Evolutionary conservation across 768 basidiomycete genomes (phyloP).

Genomic region (Serendipita indica): DNA sequence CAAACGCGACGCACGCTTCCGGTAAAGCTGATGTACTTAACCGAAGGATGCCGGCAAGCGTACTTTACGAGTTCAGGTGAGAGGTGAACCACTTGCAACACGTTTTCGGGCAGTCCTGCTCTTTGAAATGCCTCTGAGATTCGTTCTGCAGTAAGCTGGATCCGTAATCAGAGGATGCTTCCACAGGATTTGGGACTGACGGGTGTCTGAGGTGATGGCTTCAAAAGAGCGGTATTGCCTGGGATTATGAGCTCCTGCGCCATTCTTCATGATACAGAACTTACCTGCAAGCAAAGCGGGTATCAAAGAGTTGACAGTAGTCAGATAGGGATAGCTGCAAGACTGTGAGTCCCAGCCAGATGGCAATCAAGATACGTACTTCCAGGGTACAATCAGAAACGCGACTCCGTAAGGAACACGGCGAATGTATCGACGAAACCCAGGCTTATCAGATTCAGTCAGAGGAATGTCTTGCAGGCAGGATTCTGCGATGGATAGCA

Average conservation of each 20-base stretch:
- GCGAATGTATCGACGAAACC: constrained; percentile 70
- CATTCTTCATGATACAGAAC: background rate
- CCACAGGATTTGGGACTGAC: constrained; percentile 11
- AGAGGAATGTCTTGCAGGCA: constrained; percentile 62
- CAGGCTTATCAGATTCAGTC: constrained; percentile 63
- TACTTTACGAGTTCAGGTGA: constrained; percentile 43
- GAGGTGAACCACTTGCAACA: constrained; percentile 65
- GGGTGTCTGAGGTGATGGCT: constrained; percentile 95
- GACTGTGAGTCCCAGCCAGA: background rate
- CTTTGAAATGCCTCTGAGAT: constrained; percentile 50
- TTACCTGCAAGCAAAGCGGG: constrained; percentile 65
- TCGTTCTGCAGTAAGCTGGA: constrained; percentile 58
- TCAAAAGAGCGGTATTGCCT: constrained; percentile 81
- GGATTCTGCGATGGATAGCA: constrained; percentile 68
- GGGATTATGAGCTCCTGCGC: background rate
- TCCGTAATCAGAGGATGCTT: background rate
- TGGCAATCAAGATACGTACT: constrained; percentile 34
- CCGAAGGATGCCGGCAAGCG: constrained; percentile 45
- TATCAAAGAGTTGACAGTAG: constrained; percentile 79
- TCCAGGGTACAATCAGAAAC: constrained; percentile 83
- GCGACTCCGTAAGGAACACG: constrained; percentile 77
- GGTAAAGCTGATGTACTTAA: constrained; percentile 83
- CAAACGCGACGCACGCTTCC: constrained; percentile 67
- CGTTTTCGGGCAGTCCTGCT: constrained; percentile 64
- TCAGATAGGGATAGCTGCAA: constrained; percentile 76